Percentiles rank a stretch among this genome's conserved stretches.
phyloP scores from a whole-genome alignment of 1,284 basidiomycete species.

The Puccinia horiana region DNA sequence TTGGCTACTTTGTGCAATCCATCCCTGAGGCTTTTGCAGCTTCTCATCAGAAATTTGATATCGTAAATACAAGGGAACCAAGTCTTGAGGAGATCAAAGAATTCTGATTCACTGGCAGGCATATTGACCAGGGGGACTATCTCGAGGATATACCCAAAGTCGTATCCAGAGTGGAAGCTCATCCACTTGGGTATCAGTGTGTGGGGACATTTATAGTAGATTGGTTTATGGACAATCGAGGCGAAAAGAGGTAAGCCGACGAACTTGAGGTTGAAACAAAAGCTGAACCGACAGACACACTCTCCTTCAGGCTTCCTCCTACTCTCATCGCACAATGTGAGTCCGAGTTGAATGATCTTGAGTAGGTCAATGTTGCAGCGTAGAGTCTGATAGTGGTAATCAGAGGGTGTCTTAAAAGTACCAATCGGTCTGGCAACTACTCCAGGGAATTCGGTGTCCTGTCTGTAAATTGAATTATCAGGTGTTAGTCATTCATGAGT shows the following conservation, averaged over 20 bases:
- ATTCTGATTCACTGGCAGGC: conserved; percentile 83
- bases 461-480: too few species aligned
- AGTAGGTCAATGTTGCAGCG: conserved; percentile 92
- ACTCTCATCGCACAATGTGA: conserved; percentile 90
- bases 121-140: conserved; percentile 84
- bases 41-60: conserved; percentile 93
- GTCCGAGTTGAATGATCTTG: conserved; percentile 94
- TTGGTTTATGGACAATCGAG: too few species aligned
- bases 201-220: too few species aligned
- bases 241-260: too few species aligned
- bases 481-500: too few species aligned
- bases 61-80: conserved; percentile 99
- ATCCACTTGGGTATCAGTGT: too few species aligned
- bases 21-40: conserved; percentile 84
- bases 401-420: conserved; percentile 90
- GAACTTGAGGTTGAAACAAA: conserved; percentile 85
- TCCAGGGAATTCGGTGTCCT: conserved; percentile 99
- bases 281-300: conserved; percentile 99
- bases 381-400: conserved; percentile 99
- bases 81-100: conserved; percentile 81
- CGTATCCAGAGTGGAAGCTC: conserved; percentile 98
- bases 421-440: conserved; percentile 97
- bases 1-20: conserved; percentile 95
- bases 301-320: conserved; percentile 81
- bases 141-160: conserved; percentile 98